Conservation (phyloP, 495 filamentous ascomycete genomes). For the Aspergillus asperescens region DNA sequence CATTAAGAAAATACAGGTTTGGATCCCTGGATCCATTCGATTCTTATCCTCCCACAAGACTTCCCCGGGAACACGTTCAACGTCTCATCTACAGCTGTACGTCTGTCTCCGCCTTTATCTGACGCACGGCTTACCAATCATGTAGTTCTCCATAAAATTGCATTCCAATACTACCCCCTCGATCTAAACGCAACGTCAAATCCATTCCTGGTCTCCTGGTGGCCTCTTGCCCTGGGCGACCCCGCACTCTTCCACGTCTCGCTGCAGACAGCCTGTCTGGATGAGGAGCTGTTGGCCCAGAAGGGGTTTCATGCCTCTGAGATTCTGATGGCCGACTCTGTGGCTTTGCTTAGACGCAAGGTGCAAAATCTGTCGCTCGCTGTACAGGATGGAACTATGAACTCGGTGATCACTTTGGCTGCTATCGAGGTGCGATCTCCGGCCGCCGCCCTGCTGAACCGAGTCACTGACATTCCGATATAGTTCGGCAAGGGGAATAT, state of each 20-base stretch:
- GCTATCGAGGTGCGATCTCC: slow-evolving; percentile 40
- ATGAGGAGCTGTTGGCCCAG: slow-evolving; percentile 45
- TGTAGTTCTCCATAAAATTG: slow-evolving; percentile 47
- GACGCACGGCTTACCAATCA: not conserved
- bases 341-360: slow-evolving; percentile 42
- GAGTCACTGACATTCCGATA: not conserved
- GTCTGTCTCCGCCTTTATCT: slow-evolving; percentile 9
- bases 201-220: slow-evolving; percentile 51
- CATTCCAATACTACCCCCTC: slow-evolving; percentile 51
- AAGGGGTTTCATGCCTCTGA: slow-evolving; percentile 45
- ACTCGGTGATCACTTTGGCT: slow-evolving; percentile 50
- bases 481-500: slow-evolving; percentile 49
- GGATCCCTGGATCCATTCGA: slow-evolving; percentile 46
- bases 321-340: slow-evolving; percentile 48
- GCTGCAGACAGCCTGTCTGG: slow-evolving; percentile 48
- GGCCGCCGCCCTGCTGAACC: too few species aligned
- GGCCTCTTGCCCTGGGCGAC: slow-evolving; percentile 47
- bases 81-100: slow-evolving; percentile 47
- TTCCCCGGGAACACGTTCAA: slow-evolving; percentile 41
- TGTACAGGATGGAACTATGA: slow-evolving; percentile 49
- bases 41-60: slow-evolving; percentile 46
- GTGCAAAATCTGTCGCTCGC: slow-evolving; percentile 38
- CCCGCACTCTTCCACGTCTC: slow-evolving; percentile 51
- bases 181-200: slow-evolving; percentile 44
- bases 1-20: slow-evolving; percentile 19